A percentile compares a stretch with the other conserved stretches of the same genome.
phyloP scores from a whole-genome alignment of 257 asterid species.

The Misopates orontium region DNA sequence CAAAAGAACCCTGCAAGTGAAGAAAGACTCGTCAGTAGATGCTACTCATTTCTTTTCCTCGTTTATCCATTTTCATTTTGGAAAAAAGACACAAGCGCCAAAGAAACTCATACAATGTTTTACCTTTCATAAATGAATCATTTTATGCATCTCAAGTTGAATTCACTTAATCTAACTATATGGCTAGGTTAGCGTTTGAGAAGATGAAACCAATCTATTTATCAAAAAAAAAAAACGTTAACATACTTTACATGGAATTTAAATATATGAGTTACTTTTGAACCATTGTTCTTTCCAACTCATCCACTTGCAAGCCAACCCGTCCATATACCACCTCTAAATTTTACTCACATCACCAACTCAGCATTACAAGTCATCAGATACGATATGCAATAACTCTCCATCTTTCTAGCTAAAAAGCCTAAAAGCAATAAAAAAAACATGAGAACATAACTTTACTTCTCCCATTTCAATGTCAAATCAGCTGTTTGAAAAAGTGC shows the following conservation, averaged over 20 bases:
- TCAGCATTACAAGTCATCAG: not conserved
- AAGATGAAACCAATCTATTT: too few species aligned
- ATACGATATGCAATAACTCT: not conserved
- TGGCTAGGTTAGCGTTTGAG: too few species aligned
- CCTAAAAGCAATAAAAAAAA: too few species aligned
- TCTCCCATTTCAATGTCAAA: not conserved
- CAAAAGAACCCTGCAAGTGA: slow-evolving; percentile 67
- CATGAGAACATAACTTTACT: not conserved
- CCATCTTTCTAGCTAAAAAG: not conserved
- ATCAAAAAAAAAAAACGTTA: too few species aligned
- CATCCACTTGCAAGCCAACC: too few species aligned
- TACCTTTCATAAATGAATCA: too few species aligned
- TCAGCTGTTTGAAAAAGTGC: not conserved
- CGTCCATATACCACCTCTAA: not conserved
- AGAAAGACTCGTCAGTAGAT: slow-evolving; percentile 11
- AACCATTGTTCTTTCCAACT: too few species aligned
- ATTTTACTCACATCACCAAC: not conserved
- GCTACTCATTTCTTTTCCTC: not conserved
- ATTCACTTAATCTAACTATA: too few species aligned
- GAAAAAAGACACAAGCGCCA: not conserved
- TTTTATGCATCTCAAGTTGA: too few species aligned
- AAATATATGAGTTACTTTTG: too few species aligned
- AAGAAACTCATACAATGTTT: not conserved
- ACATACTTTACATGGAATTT: too few species aligned
- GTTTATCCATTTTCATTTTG: not conserved